Evolutionary conservation across 2,329 filamentous ascomycete genomes (phyloP), one percentile per base, ranked within the genome.

Genomic region (Pseudocercospora macadamiae): DNA sequence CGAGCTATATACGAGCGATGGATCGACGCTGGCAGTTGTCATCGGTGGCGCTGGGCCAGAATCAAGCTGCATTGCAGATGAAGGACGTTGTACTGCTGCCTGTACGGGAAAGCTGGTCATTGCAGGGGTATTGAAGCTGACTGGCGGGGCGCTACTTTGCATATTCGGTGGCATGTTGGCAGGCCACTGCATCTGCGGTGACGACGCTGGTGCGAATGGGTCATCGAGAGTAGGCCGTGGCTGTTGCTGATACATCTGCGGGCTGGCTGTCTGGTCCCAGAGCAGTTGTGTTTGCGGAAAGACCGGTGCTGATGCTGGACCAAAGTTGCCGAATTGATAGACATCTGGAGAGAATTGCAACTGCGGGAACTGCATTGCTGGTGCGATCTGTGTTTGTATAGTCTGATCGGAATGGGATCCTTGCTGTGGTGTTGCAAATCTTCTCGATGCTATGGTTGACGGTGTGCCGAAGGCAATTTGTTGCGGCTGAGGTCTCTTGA

Each of bases 281-380:
- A 83, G 79, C 18, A 83, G 70, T 52, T 78, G 76, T 36, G 81
- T 75, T 53, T 86, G 83, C 28, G 83, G 80, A 62, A 83, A 80
- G 49, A 81, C 78, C 23, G 84, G 83, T n/a, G 83, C 83, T 8
- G 82, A 80, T 51, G 80, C 77, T 8, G 82, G 79, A 21, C 80
- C 82, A n/a, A 79, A 70, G 36, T 79, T 77, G 21, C 75, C 74
- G 61, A 83, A 78, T 39, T 81, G 80, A 63, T 85, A 82, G 59
- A 84, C 74, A 59, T 85, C 82, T 4, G 83, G 83, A 2, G 84
- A 85, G 62, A 83, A 83, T 54, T 84, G 83, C 25, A 86, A 70
- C 57, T 78, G 79, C 4, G 78, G 75, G 66, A 82, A 83, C 21
- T 84, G 76, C 63, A 78, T 71, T 26, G 78, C 68, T 16, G 73